Percentiles rank a stretch among this genome's conserved stretches.
phyloP scores from a whole-genome alignment of 2,329 filamentous ascomycete species.

The Verticillium nubilum region DNA sequence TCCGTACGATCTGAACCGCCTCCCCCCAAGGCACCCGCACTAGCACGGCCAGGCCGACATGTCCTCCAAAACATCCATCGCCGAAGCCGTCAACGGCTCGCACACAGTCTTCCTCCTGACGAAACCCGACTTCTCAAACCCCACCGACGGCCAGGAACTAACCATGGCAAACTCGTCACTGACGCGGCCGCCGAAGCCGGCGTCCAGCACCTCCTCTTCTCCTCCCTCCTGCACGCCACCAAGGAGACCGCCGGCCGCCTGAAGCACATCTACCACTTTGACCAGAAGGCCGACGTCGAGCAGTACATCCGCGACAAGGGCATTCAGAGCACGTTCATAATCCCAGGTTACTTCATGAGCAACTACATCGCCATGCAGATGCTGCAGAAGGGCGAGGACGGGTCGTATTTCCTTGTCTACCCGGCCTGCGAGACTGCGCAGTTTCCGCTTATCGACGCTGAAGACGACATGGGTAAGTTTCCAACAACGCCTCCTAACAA shows the following conservation, averaged over 20 bases:
- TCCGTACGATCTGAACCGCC: too few relatives aligned
- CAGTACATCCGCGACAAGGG: constrained; percentile 36
- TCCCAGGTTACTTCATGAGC: constrained; percentile 46
- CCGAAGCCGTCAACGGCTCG: constrained; percentile 32
- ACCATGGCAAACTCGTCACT: constrained; percentile 36
- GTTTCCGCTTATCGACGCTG: constrained; percentile 25
- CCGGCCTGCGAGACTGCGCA: constrained; percentile 18
- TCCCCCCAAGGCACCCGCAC: too few relatives aligned
- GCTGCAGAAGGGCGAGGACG: constrained; percentile 19
- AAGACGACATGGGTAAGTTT: constrained; percentile 21
- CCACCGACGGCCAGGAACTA: constrained; percentile 7
- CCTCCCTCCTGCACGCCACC: constrained; percentile 22
- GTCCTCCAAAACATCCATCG: constrained; percentile 25
- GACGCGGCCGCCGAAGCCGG: constrained; percentile 23
- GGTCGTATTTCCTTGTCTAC: constrained; percentile 16
- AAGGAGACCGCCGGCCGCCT: constrained; percentile 18
- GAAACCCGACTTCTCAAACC: constrained; percentile 12
- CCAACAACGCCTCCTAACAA: neutral
- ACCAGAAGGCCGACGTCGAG: constrained; percentile 41
- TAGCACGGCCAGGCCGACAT: constrained; percentile 31
- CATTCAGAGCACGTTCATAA: constrained; percentile 41
- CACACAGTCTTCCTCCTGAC: constrained; percentile 36
- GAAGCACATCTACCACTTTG: constrained; percentile 31
- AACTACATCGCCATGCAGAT: constrained; percentile 28
- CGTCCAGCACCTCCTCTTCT: constrained; percentile 26